phyloP scores from a whole-genome alignment of 306 rosid species.

The Ziziphus jujuba region DNA sequence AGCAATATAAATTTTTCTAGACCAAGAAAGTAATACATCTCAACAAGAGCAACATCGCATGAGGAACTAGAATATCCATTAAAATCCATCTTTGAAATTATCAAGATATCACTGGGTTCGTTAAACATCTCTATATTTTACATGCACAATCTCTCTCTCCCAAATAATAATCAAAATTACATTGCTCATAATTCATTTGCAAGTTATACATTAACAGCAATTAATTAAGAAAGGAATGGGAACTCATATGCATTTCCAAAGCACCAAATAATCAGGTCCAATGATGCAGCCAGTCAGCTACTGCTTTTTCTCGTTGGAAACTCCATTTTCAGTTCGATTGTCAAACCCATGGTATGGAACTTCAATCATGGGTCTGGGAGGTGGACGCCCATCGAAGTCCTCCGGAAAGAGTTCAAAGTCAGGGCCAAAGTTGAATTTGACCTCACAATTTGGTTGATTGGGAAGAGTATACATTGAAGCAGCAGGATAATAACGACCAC shows the following conservation, averaged over 20 bases:
- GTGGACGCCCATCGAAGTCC: conserved; percentile 60
- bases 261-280: conserved; percentile 22
- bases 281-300: conserved; percentile 18
- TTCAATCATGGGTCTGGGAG: conserved; percentile 81
- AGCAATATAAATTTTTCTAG: background rate
- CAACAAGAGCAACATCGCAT: background rate
- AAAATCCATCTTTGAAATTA: conserved; percentile 2
- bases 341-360: conserved; percentile 85
- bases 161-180: conserved; percentile 34
- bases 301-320: conserved; percentile 59
- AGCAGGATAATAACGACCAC: conserved; percentile 92
- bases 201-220: conserved; percentile 28
- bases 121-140: conserved; percentile 24
- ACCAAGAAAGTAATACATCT: background rate
- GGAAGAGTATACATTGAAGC: conserved; percentile 97
- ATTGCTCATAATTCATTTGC: conserved; percentile 28
- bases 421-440: conserved; percentile 95
- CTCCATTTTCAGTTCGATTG: conserved; percentile 63
- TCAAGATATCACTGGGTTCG: conserved; percentile 21
- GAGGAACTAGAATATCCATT: conserved; percentile 5
- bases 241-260: conserved; percentile 35
- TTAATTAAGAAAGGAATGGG: conserved; percentile 37
- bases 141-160: conserved; percentile 28
- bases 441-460: conserved; percentile 81
- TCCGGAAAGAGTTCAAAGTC: conserved; percentile 71